These are phyloP conservation scores for Neckera pumila DNA, from an alignment of 225 moss, liverwort and hornwort species.

Conservation along the genomic window DNA sequence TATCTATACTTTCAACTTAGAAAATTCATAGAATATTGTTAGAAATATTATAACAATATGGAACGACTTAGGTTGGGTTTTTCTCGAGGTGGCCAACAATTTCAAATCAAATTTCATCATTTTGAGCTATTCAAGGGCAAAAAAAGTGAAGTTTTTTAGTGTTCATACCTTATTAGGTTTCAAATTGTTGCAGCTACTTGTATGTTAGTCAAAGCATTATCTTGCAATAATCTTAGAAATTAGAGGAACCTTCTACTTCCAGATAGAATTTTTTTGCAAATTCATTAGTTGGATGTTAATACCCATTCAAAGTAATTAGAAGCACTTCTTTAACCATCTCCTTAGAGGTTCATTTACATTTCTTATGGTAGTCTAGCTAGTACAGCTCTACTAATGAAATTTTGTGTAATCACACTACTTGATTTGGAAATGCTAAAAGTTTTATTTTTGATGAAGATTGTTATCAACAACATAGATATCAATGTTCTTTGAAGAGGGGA, in stretches of 20 bases:
- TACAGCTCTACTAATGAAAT: background rate
- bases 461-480: no score
- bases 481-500: background rate
- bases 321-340: no score
- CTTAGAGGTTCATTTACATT: no score
- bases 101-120: background rate
- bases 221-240: background rate
- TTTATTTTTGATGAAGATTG: no score
- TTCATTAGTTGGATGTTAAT: background rate
- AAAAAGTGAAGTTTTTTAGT: background rate
- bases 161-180: background rate
- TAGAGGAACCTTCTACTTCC: background rate
- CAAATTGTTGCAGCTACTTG: fast-evolving
- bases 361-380: no score
- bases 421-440: background rate
- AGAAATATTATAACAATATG: no score
- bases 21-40: background rate
- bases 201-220: background rate
- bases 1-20: background rate
- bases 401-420: background rate
- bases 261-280: background rate
- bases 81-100: background rate
- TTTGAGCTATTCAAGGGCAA: fast-evolving
- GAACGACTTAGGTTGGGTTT: background rate
- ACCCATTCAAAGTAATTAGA: background rate